Conservation (phyloP, 805 yeast genomes). For the Candida verbasci region DNA sequence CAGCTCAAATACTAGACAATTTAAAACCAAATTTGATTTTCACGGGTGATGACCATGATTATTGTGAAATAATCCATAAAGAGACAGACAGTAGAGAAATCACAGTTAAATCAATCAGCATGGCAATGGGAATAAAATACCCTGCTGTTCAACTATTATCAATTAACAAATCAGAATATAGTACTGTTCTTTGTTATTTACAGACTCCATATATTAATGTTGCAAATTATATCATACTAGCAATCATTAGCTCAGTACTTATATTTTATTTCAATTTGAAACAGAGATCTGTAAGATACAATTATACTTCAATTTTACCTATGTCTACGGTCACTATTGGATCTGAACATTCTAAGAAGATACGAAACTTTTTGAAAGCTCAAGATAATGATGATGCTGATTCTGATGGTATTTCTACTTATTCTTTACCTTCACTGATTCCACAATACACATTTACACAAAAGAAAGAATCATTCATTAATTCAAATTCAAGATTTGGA, state of each 20-base stretch:
- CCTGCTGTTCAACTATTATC: constrained; percentile 40
- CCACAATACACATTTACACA: constrained; percentile 24
- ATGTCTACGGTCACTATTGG: constrained; percentile 4
- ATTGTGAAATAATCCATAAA: constrained; percentile 71
- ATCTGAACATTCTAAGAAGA: constrained; percentile 18
- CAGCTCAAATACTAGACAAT: constrained; percentile 52
- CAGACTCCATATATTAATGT: constrained; percentile 45
- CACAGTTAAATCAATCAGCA: constrained; percentile 35
- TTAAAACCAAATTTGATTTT: constrained; percentile 67
- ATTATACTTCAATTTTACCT: constrained; percentile 22
- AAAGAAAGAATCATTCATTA: neutral
- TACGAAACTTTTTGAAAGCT: constrained; percentile 24
- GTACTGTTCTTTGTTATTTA: constrained; percentile 41
- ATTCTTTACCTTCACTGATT: constrained; percentile 7
- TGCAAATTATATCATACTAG: constrained; percentile 30
- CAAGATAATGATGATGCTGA: constrained; percentile 20
- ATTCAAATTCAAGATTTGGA: constrained; percentile 7
- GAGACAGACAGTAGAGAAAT: constrained; percentile 22
- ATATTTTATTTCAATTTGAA: constrained; percentile 27
- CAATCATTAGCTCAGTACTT: constrained; percentile 25
- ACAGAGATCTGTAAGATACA: constrained; percentile 21
- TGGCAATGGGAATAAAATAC: constrained; percentile 37
- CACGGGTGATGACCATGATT: constrained; percentile 97
- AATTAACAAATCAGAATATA: constrained; percentile 16
- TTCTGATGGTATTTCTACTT: neutral